Evolutionary conservation across 1,139 yeast genomes (phyloP), one percentile per base, ranked within the genome.

Genomic region (Geotrichum restrictum): DNA sequence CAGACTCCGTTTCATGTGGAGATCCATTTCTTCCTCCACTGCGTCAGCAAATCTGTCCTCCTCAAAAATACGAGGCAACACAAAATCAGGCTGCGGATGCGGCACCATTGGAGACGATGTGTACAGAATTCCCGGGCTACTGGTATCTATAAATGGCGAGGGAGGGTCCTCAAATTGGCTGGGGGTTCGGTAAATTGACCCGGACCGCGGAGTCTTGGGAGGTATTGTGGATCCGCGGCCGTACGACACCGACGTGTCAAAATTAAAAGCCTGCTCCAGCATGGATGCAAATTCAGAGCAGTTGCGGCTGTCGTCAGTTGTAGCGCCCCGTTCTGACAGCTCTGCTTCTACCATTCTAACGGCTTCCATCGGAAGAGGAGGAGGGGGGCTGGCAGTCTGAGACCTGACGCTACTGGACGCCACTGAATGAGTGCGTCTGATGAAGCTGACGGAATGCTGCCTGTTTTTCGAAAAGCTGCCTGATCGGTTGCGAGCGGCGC

Each of bases 41-140:
- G 69, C 70, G 52, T 69, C 72, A 5, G 72, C 72, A 55, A 69
- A 69, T 48, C 71, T 53, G 52, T 69, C 72, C 49, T 70, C 74
- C 54, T 70, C 74, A 50, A 69, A 69, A 29, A 69, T 68, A 68
- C 69, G 68, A 2, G 73, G 73, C 53, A 69, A 51, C 11, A 60
- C 48, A 29, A 22, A 27, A 11, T 24, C 43, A 32, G 39, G 50
- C 6, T 32, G 22, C 5, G 29, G 5, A 22, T 29, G 32, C n/a
- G 37, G 14, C 7, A 21, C 39, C 5, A 24, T 40, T 11, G 45
- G 45, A 27, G 53, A 38, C 8, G 48, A 43, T 13, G 47, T 33
- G 22, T 32, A 43, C 6, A 43, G 31, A 21, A 43, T 43, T 14
- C 33, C 47, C n/a, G 29, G 32, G 18, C 45, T 44, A n/a, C n/a